phyloP scores from a whole-genome alignment of 2,329 filamentous ascomycete species.

The Colletotrichum truncatum region DNA sequence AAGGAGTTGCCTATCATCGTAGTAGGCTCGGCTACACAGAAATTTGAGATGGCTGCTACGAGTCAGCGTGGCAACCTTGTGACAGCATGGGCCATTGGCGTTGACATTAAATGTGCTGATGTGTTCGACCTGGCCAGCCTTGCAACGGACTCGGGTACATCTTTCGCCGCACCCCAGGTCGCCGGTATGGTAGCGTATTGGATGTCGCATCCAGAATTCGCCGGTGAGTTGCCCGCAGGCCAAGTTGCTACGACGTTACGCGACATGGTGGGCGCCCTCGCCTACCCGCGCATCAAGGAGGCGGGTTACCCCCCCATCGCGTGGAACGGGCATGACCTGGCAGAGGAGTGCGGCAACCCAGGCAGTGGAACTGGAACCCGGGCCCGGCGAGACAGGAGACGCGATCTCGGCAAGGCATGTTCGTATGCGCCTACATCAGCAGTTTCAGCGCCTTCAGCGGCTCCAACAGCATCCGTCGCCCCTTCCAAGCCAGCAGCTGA shows the following conservation, averaged over 20 bases:
- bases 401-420: background rate
- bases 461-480: background rate
- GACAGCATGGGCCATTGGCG: background rate
- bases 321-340: conserved; percentile 5
- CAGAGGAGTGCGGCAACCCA: background rate
- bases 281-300: background rate
- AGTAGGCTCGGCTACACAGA: background rate
- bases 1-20: conserved; percentile 1
- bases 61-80: background rate
- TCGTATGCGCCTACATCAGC: background rate
- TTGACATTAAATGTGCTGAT: background rate
- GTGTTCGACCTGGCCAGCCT: background rate
- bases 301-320: background rate
- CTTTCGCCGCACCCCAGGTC: background rate
- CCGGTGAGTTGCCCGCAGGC: background rate
- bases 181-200: background rate
- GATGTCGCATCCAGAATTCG: conserved; percentile 6
- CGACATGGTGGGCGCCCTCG: background rate
- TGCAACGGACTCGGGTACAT: background rate
- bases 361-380: background rate
- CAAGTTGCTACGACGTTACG: background rate
- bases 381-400: background rate
- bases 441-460: background rate
- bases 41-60: background rate
- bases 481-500: background rate